Percentiles rank a stretch among this genome's conserved stretches.
phyloP scores from a whole-genome alignment of 129 eudicot genomes.

The Saussurea involucrata region DNA sequence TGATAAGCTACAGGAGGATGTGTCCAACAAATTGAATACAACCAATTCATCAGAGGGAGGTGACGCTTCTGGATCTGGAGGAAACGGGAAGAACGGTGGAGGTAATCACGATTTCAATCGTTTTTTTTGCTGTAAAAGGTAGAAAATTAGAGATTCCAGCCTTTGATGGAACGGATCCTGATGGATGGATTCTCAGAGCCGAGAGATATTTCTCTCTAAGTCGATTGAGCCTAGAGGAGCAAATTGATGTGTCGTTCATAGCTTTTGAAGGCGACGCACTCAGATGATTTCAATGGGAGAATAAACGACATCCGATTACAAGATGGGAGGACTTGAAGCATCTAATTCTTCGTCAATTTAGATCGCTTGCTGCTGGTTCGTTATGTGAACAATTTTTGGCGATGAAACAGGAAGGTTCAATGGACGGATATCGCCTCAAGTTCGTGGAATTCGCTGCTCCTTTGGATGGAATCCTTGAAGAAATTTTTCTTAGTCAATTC shows the following conservation, averaged over 20 bases:
- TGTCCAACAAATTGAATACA: too few relatives aligned
- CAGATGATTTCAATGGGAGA: neutral
- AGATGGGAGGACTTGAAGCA: neutral
- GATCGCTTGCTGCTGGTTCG: neutral
- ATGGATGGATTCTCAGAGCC: neutral
- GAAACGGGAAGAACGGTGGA: too few relatives aligned
- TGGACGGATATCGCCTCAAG: neutral
- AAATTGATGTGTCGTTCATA: neutral
- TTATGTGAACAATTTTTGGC: neutral
- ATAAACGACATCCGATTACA: neutral
- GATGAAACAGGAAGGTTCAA: neutral
- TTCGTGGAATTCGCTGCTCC: neutral
- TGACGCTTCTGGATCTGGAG: too few relatives aligned
- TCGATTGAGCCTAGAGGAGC: neutral
- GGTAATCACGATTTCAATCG: neutral
- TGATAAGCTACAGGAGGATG: too few relatives aligned
- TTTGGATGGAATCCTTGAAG: neutral
- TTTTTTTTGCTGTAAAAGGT: neutral
- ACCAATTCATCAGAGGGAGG: fast-evolving
- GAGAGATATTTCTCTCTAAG: neutral
- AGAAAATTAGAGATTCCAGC: neutral
- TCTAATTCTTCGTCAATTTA: neutral
- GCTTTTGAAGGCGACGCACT: neutral
- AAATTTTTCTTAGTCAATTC: neutral
- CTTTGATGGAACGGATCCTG: neutral